Evolutionary conservation across 164 flowering plant genomes (phyloP).

Genomic region (Liriodendron chinense): DNA sequence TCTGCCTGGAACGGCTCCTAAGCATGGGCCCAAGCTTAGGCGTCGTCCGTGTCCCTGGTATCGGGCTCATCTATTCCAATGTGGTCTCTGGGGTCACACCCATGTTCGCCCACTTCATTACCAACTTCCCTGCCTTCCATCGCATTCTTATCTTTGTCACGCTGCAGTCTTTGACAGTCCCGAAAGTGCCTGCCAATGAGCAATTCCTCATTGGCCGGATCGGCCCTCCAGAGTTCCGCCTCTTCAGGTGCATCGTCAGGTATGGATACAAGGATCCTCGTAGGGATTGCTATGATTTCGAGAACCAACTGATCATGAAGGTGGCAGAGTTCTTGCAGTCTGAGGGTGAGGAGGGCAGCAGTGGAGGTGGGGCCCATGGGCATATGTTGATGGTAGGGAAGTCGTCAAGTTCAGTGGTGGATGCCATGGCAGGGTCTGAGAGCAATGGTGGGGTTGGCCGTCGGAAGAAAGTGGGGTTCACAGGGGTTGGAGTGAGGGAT

Average conservation of each 20-base stretch:
- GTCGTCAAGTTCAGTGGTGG: conserved; percentile 8
- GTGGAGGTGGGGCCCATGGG: conserved; percentile 4
- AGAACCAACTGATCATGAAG: conserved; percentile 32
- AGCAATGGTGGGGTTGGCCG: conserved; percentile 7
- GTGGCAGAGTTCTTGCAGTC: conserved; percentile 36
- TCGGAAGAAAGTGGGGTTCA: conserved; percentile 26
- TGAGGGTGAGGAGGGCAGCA: conserved; percentile 9
- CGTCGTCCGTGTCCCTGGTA: conserved; percentile 40
- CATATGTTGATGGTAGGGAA: conserved; percentile 6
- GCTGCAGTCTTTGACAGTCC: conserved; percentile 35
- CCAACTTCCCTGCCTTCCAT: conserved; percentile 62
- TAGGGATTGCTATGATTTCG: conserved; percentile 32
- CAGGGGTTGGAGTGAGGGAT: conserved; percentile 21
- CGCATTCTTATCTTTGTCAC: conserved; percentile 38
- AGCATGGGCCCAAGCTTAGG: conserved; percentile 37
- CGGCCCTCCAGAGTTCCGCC: conserved; percentile 34
- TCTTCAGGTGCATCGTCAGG: conserved; percentile 36
- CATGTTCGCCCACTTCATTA: conserved; percentile 49
- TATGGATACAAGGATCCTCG: conserved; percentile 43
- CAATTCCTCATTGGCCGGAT: conserved; percentile 37
- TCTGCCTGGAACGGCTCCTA: conserved; percentile 35
- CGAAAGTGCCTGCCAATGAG: conserved; percentile 32
- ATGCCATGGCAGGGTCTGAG: conserved; percentile 8
- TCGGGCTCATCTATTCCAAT: conserved; percentile 43
- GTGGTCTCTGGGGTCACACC: conserved; percentile 47